Conservation (phyloP, 2,329 filamentous ascomycete species). For the Fusarium pseudoanthophilum region DNA sequence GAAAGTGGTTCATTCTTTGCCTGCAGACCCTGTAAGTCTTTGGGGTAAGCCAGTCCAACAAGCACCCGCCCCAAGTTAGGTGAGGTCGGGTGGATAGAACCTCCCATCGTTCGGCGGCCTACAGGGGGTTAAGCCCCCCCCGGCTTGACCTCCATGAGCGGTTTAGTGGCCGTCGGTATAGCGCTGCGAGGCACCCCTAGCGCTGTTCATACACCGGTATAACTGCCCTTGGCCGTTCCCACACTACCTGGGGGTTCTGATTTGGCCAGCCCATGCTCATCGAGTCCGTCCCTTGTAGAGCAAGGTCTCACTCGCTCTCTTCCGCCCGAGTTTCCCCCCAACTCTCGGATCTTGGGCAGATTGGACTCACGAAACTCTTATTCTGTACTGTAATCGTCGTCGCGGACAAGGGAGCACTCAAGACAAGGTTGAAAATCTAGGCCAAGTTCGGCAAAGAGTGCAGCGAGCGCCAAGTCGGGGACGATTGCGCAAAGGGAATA, state of each 20-base stretch:
- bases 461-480: conserved; percentile 38
- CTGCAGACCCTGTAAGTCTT: conserved; percentile 3
- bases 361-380: conserved; percentile 8
- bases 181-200: conserved; percentile 30
- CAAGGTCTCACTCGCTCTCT: conserved; percentile 26
- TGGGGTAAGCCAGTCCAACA: conserved; percentile 27
- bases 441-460: conserved; percentile 26
- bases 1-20: conserved; percentile 15
- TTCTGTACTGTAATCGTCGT: conserved; percentile 13
- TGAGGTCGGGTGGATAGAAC: conserved; percentile 1
- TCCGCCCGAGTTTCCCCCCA: conserved; percentile 13
- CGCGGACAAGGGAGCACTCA: conserved; percentile 5
- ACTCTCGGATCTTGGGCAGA: conserved; percentile 19
- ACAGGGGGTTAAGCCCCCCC: conserved; percentile 23
- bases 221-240: conserved; percentile 34
- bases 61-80: too few species aligned
- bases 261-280: conserved; percentile 26
- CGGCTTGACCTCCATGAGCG: conserved; percentile 28
- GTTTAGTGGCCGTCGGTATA: conserved; percentile 37
- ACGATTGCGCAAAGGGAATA: conserved; percentile 37
- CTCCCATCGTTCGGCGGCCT: conserved; percentile 19
- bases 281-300: conserved; percentile 3
- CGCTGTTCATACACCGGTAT: conserved; percentile 26
- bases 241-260: conserved; percentile 27
- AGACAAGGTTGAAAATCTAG: conserved; percentile 35